A percentile compares a stretch with the other conserved stretches of the same genome.
Conservation (phyloP, 2,329 filamentous ascomycete species). For the Neospermospora avenae region DNA sequence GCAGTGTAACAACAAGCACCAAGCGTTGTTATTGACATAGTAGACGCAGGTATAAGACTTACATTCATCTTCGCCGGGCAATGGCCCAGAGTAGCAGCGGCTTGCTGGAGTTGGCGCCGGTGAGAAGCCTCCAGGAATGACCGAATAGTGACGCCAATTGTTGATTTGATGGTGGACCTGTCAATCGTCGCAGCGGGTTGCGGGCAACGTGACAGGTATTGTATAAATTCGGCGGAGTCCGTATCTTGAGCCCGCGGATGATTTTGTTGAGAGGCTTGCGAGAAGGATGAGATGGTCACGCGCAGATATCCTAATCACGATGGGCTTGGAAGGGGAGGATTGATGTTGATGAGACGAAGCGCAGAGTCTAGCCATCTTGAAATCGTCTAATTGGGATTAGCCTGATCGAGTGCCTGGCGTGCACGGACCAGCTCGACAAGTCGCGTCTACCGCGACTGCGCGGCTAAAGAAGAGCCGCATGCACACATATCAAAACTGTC, state of each 20-base stretch:
- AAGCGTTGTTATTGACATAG: neutral
- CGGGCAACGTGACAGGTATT: neutral
- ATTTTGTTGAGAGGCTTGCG: neutral
- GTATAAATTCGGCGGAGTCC: neutral
- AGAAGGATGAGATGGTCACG: too few species aligned
- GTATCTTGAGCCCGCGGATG: neutral
- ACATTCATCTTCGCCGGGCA: constrained; percentile 15
- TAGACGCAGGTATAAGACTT: neutral
- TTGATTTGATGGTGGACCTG: neutral
- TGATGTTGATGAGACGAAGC: neutral
- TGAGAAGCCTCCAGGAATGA: neutral
- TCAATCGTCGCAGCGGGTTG: constrained; percentile 1
- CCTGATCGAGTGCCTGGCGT: neutral
- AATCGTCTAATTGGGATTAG: neutral
- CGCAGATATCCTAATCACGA: neutral
- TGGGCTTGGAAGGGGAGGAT: neutral
- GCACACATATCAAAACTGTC: too few species aligned
- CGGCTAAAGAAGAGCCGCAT: neutral
- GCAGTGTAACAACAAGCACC: neutral
- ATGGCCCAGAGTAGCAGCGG: constrained; percentile 7
- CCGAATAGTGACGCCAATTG: neutral
- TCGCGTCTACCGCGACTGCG: neutral
- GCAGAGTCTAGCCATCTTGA: neutral
- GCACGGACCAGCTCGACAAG: neutral
- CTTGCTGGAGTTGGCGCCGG: neutral